Evolutionary conservation across 78 protist genomes (phyloP).

Genomic region (Emiliania huxleyi): DNA sequence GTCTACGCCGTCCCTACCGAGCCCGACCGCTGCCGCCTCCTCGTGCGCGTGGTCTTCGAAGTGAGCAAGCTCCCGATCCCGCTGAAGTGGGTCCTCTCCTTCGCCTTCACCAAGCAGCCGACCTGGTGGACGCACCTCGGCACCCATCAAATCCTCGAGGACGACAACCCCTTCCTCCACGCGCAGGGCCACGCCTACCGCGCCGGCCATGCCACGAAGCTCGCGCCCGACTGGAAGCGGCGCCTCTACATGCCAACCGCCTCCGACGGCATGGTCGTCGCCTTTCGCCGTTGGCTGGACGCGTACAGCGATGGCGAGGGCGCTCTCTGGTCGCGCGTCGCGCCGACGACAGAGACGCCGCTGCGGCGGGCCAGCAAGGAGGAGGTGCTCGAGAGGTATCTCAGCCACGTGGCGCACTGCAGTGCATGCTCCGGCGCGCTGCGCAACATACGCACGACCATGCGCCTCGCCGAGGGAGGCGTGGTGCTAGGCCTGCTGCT

Average conservation of each 20-base stretch:
- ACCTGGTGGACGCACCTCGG: neutral
- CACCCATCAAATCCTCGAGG: conserved; percentile 15
- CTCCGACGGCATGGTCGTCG: neutral
- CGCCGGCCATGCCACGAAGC: neutral
- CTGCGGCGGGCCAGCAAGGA: neutral
- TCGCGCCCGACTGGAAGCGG: neutral
- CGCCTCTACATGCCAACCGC: neutral
- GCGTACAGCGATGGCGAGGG: neutral
- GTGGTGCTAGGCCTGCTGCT: neutral
- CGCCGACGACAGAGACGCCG: neutral
- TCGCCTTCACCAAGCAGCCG: neutral
- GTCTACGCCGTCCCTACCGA: conserved; percentile 4
- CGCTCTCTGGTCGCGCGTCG: neutral
- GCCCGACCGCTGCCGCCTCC: neutral
- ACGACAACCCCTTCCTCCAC: conserved; percentile 28
- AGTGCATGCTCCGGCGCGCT: neutral
- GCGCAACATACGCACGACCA: neutral
- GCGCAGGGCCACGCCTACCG: neutral
- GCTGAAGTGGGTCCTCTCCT: neutral
- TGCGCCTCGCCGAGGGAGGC: neutral
- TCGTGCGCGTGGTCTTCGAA: conserved; percentile 11
- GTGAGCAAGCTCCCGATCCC: no score
- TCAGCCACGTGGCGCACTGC: neutral
- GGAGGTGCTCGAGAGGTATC: neutral
- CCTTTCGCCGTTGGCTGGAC: conserved; percentile 1